Percentiles rank a stretch among this genome's conserved stretches.
phyloP scores from a whole-genome alignment of 106 monocot species.

The Cymbidium sinense region DNA sequence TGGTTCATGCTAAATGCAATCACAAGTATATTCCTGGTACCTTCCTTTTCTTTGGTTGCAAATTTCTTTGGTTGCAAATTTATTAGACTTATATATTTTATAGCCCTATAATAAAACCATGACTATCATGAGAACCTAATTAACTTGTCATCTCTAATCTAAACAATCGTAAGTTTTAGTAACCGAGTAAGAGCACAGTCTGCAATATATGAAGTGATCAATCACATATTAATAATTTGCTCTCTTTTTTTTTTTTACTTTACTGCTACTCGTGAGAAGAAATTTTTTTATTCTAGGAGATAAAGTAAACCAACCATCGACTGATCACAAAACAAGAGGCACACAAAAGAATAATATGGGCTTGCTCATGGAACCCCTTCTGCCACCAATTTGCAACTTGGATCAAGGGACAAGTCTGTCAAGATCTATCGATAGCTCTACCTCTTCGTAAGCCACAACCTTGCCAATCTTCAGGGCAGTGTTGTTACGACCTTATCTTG shows the following conservation, averaged over 20 bases:
- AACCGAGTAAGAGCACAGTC: no score
- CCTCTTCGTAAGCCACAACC: constrained; percentile 49
- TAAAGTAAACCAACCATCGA: constrained; percentile 35
- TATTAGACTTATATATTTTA: no score
- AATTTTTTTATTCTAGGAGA: constrained; percentile 16
- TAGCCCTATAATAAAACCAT: no score
- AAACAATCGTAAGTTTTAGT: no score
- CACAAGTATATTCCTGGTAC: background rate
- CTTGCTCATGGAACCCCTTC: constrained; percentile 90
- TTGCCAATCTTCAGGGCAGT: constrained; percentile 74
- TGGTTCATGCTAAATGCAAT: background rate
- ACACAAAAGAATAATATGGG: constrained; percentile 99
- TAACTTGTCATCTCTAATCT: no score
- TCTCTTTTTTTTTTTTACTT: no score
- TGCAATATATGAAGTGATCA: no score
- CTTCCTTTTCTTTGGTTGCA: no score
- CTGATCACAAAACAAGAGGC: constrained; percentile 59
- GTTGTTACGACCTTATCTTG: constrained; percentile 86
- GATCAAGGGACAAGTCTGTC: constrained; percentile 87
- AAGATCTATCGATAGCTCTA: constrained; percentile 45
- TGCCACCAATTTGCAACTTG: constrained; percentile 82
- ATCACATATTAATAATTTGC: no score
- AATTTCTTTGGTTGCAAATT: no score
- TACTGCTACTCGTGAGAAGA: background rate
- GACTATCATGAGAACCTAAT: no score